Evolutionary conservation across 768 basidiomycete species (phyloP).

Genomic region (Nidularia sp.): DNA sequence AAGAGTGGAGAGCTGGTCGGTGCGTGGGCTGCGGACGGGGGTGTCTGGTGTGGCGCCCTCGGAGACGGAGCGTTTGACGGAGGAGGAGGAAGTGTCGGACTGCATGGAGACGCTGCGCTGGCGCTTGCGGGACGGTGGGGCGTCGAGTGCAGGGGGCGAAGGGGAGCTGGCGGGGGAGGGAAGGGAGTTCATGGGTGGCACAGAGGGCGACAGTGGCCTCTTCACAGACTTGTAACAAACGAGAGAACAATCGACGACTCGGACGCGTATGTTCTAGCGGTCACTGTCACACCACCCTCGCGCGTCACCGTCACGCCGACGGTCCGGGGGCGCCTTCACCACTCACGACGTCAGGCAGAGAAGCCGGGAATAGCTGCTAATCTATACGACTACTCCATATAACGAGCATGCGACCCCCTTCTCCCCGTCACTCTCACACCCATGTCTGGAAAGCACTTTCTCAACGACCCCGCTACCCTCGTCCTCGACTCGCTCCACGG

Average conservation of each 20-base stretch:
- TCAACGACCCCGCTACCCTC: slow-evolving; percentile 66
- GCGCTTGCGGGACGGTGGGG: slow-evolving; percentile 53
- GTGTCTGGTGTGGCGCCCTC: slow-evolving; percentile 52
- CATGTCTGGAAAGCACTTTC: slow-evolving; percentile 69
- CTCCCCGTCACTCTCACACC: slow-evolving; percentile 8
- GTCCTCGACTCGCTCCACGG: slow-evolving; percentile 72
- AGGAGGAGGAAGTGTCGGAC: slow-evolving; percentile 66
- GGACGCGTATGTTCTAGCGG: not conserved
- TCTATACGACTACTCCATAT: too few species aligned
- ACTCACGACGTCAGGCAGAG: too few species aligned
- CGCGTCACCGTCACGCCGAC: slow-evolving; percentile 1
- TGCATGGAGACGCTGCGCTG: slow-evolving; percentile 75
- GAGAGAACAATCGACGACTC: too few species aligned
- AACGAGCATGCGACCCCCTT: not conserved
- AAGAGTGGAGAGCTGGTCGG: slow-evolving; percentile 39
- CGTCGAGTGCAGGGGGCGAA: slow-evolving; percentile 31
- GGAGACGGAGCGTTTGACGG: slow-evolving; percentile 76
- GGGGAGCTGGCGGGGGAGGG: slow-evolving; percentile 45
- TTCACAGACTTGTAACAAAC: too few species aligned
- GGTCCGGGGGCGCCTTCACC: too few species aligned
- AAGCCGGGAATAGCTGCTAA: too few species aligned
- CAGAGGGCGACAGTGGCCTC: too few species aligned
- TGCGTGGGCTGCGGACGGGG: slow-evolving; percentile 27
- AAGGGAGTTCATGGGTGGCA: slow-evolving; percentile 37
- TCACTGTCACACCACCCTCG: slow-evolving; percentile 6